A percentile compares a stretch with the other conserved stretches of the same genome.
phyloP scores from a whole-genome alignment of 176 grass and related monocot genomes.

The Oryza glaberrima region DNA sequence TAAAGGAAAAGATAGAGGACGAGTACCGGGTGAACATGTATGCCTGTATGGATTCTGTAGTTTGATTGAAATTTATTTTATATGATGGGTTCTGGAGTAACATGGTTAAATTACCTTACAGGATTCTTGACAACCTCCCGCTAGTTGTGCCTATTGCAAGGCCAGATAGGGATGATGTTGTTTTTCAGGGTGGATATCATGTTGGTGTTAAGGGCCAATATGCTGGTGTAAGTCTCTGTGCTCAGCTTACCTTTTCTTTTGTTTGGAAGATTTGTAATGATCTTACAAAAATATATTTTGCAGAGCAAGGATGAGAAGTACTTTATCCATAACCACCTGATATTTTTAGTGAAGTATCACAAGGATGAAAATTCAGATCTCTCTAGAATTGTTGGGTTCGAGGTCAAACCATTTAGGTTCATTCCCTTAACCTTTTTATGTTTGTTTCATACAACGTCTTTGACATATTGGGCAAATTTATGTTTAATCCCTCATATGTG shows the following conservation, averaged over 20 bases:
- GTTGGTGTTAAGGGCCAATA: slow-evolving; percentile 52
- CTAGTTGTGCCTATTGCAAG: slow-evolving; percentile 40
- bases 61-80: not conserved
- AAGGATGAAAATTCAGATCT: slow-evolving; percentile 42
- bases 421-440: not conserved
- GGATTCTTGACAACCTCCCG: slow-evolving; percentile 49
- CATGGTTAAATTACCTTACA: not conserved
- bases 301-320: slow-evolving; percentile 51
- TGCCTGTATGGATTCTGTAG: slow-evolving; percentile 9
- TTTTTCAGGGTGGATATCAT: slow-evolving; percentile 49
- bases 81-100: not conserved
- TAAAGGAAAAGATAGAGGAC: slow-evolving; percentile 53
- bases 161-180: slow-evolving; percentile 4
- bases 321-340: slow-evolving; percentile 48
- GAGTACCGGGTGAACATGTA: slow-evolving; percentile 41
- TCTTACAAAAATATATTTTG: slow-evolving; percentile 36
- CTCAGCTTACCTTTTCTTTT: not conserved
- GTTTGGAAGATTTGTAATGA: not conserved
- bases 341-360: slow-evolving; percentile 54
- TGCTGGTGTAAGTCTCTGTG: slow-evolving; percentile 39
- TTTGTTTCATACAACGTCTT: not conserved
- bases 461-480: not conserved
- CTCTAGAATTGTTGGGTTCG: slow-evolving; percentile 51
- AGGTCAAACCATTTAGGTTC: slow-evolving; percentile 44
- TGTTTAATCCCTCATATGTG: not conserved